Evolutionary conservation across 352 stramenopile species (phyloP).

Genomic region (Phytophthora tentaculata): DNA sequence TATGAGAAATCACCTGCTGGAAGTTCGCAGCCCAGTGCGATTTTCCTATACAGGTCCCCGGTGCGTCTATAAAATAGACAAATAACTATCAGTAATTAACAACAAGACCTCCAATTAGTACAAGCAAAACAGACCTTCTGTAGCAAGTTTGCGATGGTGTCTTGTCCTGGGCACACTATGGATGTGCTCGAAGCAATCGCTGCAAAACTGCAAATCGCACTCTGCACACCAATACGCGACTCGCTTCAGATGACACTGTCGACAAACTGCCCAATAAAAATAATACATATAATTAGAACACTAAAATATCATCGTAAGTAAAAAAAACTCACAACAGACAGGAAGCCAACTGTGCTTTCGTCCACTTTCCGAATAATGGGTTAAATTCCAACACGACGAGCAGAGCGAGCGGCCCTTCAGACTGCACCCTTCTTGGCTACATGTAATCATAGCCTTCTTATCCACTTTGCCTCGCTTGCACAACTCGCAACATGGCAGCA

Average conservation of each 20-base stretch:
- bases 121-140: slow-evolving; percentile 45
- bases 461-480: slow-evolving; percentile 18
- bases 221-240: slow-evolving; percentile 59
- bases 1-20: slow-evolving; percentile 43
- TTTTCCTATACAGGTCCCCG: slow-evolving; percentile 46
- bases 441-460: slow-evolving; percentile 32
- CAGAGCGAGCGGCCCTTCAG: slow-evolving; percentile 21
- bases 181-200: slow-evolving; percentile 50
- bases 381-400: slow-evolving; percentile 30
- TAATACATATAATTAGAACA: slow-evolving; percentile 11
- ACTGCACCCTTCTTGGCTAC: slow-evolving; percentile 28
- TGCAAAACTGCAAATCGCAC: slow-evolving; percentile 75
- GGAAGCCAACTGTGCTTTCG: slow-evolving; percentile 29
- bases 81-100: not conserved
- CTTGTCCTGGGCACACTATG: slow-evolving; percentile 47
- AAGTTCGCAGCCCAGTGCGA: slow-evolving; percentile 59
- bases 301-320: not conserved
- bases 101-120: not conserved
- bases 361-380: slow-evolving; percentile 19
- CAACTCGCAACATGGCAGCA: slow-evolving; percentile 26
- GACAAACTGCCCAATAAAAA: too few relatives aligned
- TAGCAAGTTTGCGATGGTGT: slow-evolving; percentile 42
- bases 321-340: slow-evolving; percentile 39
- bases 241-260: slow-evolving; percentile 57
- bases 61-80: slow-evolving; percentile 35